These are phyloP conservation scores for Diaporthe humulicola DNA, from an alignment of 2,329 filamentous ascomycete genomes.

Conservation along the genomic window DNA sequence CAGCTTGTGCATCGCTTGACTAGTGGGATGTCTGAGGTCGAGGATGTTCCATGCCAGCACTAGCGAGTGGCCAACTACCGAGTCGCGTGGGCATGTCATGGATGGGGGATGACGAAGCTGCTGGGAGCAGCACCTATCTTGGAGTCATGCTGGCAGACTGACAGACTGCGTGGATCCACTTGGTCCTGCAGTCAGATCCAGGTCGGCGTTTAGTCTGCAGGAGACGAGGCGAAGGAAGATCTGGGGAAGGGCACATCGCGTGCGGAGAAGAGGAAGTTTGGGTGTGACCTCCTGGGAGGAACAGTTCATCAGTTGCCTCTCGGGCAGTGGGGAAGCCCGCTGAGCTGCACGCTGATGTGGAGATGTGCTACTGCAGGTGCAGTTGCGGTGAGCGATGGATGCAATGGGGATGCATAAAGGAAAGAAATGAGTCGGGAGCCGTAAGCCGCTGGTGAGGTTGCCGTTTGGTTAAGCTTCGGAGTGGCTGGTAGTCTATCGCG, in stretches of 20 bases:
- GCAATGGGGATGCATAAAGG: not conserved
- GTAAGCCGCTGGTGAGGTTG: not conserved
- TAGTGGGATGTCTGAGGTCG: conserved; percentile 18
- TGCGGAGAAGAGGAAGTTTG: conserved; percentile 27
- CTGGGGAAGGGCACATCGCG: conserved; percentile 27
- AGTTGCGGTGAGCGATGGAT: conserved; percentile 18
- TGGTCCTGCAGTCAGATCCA: conserved; percentile 7
- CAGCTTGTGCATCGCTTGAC: not conserved
- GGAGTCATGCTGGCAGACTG: not conserved
- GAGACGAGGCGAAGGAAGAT: not conserved
- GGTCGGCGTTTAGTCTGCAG: conserved; percentile 6
- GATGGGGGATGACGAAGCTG: not conserved
- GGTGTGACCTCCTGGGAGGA: conserved; percentile 7
- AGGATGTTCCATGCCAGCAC: conserved; percentile 33
- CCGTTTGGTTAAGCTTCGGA: conserved; percentile 2
- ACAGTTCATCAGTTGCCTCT: not conserved
- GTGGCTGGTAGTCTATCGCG: not conserved
- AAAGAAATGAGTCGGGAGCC: conserved; percentile 1
- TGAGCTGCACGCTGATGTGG: not conserved
- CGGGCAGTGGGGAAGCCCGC: not conserved
- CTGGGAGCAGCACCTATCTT: not conserved
- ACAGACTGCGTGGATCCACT: not conserved
- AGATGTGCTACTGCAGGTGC: not conserved
- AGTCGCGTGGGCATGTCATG: conserved; percentile 29
- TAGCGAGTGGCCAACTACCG: conserved; percentile 32